phyloP scores from a whole-genome alignment of 805 yeast species.

The Groenewaldozyma tartarivorans region DNA sequence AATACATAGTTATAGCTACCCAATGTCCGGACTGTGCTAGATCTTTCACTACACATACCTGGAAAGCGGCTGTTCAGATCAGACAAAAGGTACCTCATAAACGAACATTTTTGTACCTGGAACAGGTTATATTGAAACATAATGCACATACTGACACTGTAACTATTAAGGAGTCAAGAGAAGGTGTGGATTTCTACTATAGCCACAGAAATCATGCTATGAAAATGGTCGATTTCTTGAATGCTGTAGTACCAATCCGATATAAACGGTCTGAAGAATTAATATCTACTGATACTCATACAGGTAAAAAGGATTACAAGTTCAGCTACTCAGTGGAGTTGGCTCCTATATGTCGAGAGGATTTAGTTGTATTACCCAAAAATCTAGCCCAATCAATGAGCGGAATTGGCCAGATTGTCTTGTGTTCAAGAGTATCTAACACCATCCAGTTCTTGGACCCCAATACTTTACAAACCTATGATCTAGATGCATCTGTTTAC shows the following conservation, averaged over 20 bases:
- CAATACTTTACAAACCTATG: slow-evolving; percentile 65
- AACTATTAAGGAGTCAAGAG: slow-evolving; percentile 83
- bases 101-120: slow-evolving; percentile 90
- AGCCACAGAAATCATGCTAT: slow-evolving; percentile 83
- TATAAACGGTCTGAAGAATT: slow-evolving; percentile 82
- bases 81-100: slow-evolving; percentile 96
- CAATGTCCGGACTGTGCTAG: slow-evolving; percentile 99
- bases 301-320: slow-evolving; percentile 80
- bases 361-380: slow-evolving; percentile 83
- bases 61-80: slow-evolving; percentile 97
- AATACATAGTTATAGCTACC: slow-evolving; percentile 85
- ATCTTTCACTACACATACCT: slow-evolving; percentile 90
- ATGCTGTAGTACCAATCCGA: slow-evolving; percentile 76
- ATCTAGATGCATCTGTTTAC: slow-evolving; percentile 57
- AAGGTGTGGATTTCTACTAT: slow-evolving; percentile 92
- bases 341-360: slow-evolving; percentile 95
- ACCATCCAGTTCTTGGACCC: slow-evolving; percentile 84
- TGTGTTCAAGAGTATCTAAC: slow-evolving; percentile 80
- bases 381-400: slow-evolving; percentile 64
- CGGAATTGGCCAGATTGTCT: slow-evolving; percentile 72
- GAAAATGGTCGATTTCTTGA: slow-evolving; percentile 85
- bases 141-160: slow-evolving; percentile 91
- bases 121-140: slow-evolving; percentile 86
- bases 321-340: slow-evolving; percentile 89
- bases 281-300: slow-evolving; percentile 83